Base-by-base conservation (phyloP, 306 rosid genomes). In the Lathyrus aphaca region DNA sequence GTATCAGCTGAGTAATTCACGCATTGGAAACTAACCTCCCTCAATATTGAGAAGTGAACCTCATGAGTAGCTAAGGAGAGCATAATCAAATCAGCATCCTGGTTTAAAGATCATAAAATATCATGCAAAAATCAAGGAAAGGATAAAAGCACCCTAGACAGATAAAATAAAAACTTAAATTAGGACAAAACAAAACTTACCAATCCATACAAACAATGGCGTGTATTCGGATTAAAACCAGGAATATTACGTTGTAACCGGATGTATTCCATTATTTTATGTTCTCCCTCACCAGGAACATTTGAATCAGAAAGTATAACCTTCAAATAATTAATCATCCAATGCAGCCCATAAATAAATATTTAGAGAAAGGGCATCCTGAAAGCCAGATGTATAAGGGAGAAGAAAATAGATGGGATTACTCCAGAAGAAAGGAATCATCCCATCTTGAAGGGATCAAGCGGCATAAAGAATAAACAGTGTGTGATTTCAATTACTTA, bases 271-370 rank as follows among this genome's bases (percentile, higher is more conserved):
- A 94, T 94, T 72, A 90, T 84, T 86, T 94, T 94, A 79, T 94
- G 98, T 72, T 94, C 92, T 66, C 98, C 98, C 88, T 94, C 98
- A 3, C 98, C 98, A 61, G 91, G 92, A 55, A 82, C 96, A 59
- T 94, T 94, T 43, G 98, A 82, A 87, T 94, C 97, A 84, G 98
- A 90, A 82, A 94, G 95, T 74, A 90, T 88, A 84, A 88, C 98
- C 98, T 94, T 94, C 86, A 86, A 87, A 89, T 73, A 86, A 63
- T 40, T 63, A 63, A 89, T 43, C 80, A 91, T 79, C 89, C 79
- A 85, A 84, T 81, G 86, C 79, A 87, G 78, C 81, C 66, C 82
- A 80, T 83, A 63, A 63, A 63, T 85, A 85, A 80, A 85, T 78
- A 74, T 77, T 83, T 68, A 77, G 80, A 88, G 83, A 82, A 82